Base-by-base conservation (phyloP, 805 yeast species). In the Candida nitratophila region DNA sequence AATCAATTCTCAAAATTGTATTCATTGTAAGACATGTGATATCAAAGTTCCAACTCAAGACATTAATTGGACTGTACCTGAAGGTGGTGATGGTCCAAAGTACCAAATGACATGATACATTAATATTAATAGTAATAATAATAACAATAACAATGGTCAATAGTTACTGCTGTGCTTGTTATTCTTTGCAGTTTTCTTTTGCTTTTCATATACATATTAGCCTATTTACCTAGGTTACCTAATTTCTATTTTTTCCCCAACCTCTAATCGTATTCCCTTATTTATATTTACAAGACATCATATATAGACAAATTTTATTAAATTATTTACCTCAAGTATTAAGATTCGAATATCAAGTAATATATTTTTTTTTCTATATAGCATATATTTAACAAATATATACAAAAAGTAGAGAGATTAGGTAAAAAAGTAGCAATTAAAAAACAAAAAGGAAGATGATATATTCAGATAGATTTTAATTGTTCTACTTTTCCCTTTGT, bases 41-140 rank as follows among this genome's bases (percentile, higher is more conserved):
- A 93, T 93, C 63, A 93, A 93, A 66, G 95, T 84, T 10, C 99
- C 99, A 8, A 74, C 87, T 1, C 96, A 91, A 66, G 96, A 90
- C 59, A 93, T 93, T 49, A 74, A 78, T 59, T 93, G 99, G 99
- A 77, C 81, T 12, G 96, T 88, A n/a, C 99, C 99, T 8, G 98
- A 93, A 69, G 98, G 99, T 48, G 97, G 98, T 27, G 99, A 86
- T 63, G 99, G 99, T 14, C 99, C 99, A 45, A 93, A 93, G 64
- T 93, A 93, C 63, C 82, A 83, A 62, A 78, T 87, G 82, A 83
- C 95, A 7, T 63, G 43, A 47, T 30, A n/a, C n/a, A n/a, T n/a
- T n/a, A n/a, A n/a, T n/a, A n/a, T n/a, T n/a, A n/a, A n/a, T n/a
- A n/a, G n/a, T n/a, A n/a, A n/a, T n/a, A n/a, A n/a, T n/a, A n/a